Conservation (phyloP, 306 rosid species). For the Lathyrus tuberosus region DNA sequence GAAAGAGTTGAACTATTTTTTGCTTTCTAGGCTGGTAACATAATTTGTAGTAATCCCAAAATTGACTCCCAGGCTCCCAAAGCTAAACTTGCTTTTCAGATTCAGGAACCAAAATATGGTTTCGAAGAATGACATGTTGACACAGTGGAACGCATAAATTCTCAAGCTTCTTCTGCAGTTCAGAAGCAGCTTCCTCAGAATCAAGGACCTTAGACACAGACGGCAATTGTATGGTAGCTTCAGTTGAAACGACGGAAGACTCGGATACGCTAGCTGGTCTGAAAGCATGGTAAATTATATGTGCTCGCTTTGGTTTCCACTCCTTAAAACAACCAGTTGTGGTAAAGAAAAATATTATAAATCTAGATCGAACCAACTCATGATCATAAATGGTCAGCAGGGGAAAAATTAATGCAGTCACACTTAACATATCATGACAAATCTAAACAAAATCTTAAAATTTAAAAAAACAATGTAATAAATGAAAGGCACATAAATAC, state of each 20-base stretch:
- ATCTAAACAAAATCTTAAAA: too few species aligned
- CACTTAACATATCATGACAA: too few species aligned
- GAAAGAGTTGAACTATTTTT: conserved; percentile 70
- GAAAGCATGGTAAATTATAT: conserved; percentile 55
- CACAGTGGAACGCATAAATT: conserved; percentile 69
- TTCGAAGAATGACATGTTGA: conserved; percentile 88
- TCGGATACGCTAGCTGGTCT: conserved; percentile 59
- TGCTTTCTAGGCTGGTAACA: conserved; percentile 55
- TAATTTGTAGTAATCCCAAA: conserved; percentile 61
- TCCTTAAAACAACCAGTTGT: too few species aligned
- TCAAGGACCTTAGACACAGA: conserved; percentile 60
- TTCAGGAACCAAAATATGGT: conserved; percentile 88
- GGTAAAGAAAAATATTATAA: too few species aligned
- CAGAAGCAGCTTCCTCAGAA: conserved; percentile 66
- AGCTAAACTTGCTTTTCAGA: conserved; percentile 87
- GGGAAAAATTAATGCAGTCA: too few species aligned
- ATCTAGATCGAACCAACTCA: too few species aligned
- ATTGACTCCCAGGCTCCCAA: conserved; percentile 85
- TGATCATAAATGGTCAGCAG: too few species aligned
- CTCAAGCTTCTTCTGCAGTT: conserved; percentile 75
- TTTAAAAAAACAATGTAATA: too few species aligned
- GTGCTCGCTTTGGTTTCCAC: too few species aligned
- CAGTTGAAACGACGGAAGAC: conserved; percentile 46
- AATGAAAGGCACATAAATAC: too few species aligned
- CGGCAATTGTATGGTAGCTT: conserved; percentile 45